These are phyloP conservation scores for Paxillus ammoniavirescens DNA, from an alignment of 768 basidiomycete genomes.

Conservation along the genomic window DNA sequence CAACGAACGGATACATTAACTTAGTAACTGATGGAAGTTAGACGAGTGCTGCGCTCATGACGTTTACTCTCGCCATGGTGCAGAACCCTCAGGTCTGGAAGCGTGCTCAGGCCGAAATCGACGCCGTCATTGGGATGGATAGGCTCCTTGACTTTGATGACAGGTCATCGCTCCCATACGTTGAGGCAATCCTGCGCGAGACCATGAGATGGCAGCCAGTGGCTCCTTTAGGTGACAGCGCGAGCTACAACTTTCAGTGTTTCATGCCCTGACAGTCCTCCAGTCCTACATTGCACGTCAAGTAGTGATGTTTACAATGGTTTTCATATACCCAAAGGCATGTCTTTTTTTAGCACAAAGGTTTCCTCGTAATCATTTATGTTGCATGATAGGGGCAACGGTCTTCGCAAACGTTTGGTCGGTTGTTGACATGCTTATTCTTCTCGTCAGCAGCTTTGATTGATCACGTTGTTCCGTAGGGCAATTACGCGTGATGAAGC, in stretches of 20 bases:
- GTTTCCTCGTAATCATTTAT: neutral
- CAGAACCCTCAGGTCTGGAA: no score
- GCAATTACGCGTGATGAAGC: no score
- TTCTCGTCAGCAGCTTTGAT: no score
- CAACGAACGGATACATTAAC: no score
- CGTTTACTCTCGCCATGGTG: no score
- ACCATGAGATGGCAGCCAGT: constrained; percentile 11
- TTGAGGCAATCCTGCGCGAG: constrained; percentile 12
- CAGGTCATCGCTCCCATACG: constrained; percentile 8
- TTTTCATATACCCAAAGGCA: constrained; percentile 52
- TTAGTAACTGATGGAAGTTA: no score
- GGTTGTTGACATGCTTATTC: no score
- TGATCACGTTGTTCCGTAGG: no score
- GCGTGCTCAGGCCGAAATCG: constrained; percentile 1
- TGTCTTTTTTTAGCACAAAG: neutral
- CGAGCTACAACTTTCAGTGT: neutral
- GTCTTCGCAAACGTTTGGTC: constrained; percentile 15
- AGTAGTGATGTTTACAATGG: constrained; percentile 41
- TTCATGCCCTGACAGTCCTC: neutral
- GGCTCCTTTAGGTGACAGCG: constrained; percentile 3
- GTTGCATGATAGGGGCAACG: constrained; percentile 5
- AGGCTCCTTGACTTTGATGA: constrained; percentile 9
- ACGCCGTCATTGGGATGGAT: constrained; percentile 4
- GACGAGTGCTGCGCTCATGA: no score
- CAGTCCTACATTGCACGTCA: constrained; percentile 25